A percentile compares a stretch with the other conserved stretches of the same genome.
These are phyloP conservation scores for Fusarium sp. DNA, from an alignment of 2,329 filamentous ascomycete species.

Conservation along the genomic window DNA sequence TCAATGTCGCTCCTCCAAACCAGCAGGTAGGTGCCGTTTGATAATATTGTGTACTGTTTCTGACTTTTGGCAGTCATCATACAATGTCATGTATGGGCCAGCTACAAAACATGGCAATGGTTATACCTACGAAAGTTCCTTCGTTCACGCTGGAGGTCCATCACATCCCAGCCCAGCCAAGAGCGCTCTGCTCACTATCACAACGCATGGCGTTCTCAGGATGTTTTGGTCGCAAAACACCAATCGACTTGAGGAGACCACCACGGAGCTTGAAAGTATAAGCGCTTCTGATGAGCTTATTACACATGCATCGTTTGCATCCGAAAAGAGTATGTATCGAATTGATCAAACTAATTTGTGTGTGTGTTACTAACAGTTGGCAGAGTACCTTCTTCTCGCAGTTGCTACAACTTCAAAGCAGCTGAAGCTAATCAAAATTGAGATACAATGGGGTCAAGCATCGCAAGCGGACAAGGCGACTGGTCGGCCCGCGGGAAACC, in stretches of 20 bases:
- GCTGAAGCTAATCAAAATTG: slow-evolving; percentile 78
- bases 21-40: slow-evolving; percentile 51
- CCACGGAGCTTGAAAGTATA: slow-evolving; percentile 79
- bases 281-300: slow-evolving; percentile 79
- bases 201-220: slow-evolving; percentile 77
- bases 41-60: neutral
- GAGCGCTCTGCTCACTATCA: slow-evolving; percentile 82
- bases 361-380: slow-evolving; percentile 45
- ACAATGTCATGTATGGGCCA: slow-evolving; percentile 67
- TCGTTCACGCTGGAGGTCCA: slow-evolving; percentile 75
- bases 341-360: neutral
- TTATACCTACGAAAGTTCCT: slow-evolving; percentile 78
- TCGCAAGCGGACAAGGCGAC: slow-evolving; percentile 66
- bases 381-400: slow-evolving; percentile 70
- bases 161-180: slow-evolving; percentile 78
- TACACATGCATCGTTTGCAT: slow-evolving; percentile 81
- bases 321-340: slow-evolving; percentile 74
- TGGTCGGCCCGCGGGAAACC: slow-evolving; percentile 57
- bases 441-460: slow-evolving; percentile 75
- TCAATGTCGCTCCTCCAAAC: slow-evolving; percentile 68
- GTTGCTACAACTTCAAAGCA: slow-evolving; percentile 78
- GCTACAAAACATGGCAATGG: slow-evolving; percentile 71
- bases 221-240: slow-evolving; percentile 83
- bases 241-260: slow-evolving; percentile 77
- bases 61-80: slow-evolving; percentile 50